Conservation (phyloP, 306 rosid genomes). For the Trichosanthes cucumerina region DNA sequence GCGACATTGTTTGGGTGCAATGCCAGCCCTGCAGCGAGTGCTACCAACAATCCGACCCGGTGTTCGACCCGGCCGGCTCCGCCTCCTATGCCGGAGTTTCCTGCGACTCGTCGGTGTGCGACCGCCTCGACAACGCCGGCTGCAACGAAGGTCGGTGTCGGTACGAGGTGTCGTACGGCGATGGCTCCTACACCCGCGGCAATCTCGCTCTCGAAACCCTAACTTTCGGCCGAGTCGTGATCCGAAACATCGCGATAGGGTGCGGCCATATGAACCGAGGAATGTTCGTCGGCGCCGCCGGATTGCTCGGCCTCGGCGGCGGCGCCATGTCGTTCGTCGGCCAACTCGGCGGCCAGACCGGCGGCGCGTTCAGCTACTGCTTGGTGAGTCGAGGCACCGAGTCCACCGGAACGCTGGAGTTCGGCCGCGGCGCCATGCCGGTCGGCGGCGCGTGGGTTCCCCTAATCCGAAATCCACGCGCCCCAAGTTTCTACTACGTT, state of each 20-base stretch:
- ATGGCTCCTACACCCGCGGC: constrained; percentile 78
- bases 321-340: constrained; percentile 83
- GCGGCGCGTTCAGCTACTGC: constrained; percentile 64
- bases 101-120: constrained; percentile 53
- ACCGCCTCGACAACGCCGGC: constrained; percentile 43
- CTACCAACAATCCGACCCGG: constrained; percentile 75
- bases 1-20: constrained; percentile 86
- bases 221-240: constrained; percentile 45
- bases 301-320: constrained; percentile 73
- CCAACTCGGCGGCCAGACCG: constrained; percentile 73
- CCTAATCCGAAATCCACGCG: constrained; percentile 43
- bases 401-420: constrained; percentile 49
- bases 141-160: constrained; percentile 57
- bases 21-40: constrained; percentile 74
- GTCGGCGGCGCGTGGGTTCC: constrained; percentile 82
- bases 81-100: constrained; percentile 53
- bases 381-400: constrained; percentile 46
- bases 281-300: constrained; percentile 86
- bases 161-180: constrained; percentile 70
- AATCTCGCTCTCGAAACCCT: constrained; percentile 74
- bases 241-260: constrained; percentile 67
- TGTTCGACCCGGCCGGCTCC: constrained; percentile 67
- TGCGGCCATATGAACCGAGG: constrained; percentile 83
- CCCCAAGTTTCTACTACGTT: constrained; percentile 66
- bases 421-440: constrained; percentile 73